These are phyloP conservation scores for Phytophthora pistaciae DNA, from an alignment of 352 stramenopile genomes.

Conservation along the genomic window DNA sequence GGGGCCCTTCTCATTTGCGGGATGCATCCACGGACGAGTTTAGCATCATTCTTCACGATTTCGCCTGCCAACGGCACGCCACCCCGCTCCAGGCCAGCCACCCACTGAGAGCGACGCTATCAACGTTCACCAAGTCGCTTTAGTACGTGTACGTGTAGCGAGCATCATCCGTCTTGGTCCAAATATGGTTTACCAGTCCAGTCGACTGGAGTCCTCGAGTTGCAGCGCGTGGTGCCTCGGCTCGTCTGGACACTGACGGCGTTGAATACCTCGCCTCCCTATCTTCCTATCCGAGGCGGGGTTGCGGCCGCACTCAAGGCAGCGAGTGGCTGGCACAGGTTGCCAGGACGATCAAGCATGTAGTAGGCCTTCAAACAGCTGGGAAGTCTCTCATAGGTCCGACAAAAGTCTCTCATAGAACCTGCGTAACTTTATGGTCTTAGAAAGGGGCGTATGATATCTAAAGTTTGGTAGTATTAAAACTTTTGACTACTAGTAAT, in stretches of 20 bases:
- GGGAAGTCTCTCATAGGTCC: slow-evolving; percentile 32
- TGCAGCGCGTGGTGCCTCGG: not conserved
- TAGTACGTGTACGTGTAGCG: not conserved
- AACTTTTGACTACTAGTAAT: no score
- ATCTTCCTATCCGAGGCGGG: slow-evolving; percentile 6
- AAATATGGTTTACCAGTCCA: not conserved
- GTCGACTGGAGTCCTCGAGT: not conserved
- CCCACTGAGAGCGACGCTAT: not conserved
- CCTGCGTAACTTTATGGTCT: not conserved
- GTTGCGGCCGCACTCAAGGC: not conserved
- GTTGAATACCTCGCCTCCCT: not conserved
- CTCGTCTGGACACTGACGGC: not conserved
- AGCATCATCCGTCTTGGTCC: not conserved
- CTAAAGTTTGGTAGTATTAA: no score
- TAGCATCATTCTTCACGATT: no score
- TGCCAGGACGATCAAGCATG: slow-evolving; percentile 1
- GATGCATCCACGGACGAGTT: not conserved
- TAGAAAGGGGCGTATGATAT: not conserved
- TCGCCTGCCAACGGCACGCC: not conserved
- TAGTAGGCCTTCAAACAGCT: slow-evolving; percentile 13
- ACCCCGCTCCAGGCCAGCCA: not conserved
- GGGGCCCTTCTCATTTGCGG: not conserved
- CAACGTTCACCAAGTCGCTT: not conserved
- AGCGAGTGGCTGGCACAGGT: slow-evolving; percentile 24
- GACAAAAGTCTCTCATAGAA: slow-evolving; percentile 10